A percentile compares a stretch with the other conserved stretches of the same genome.
These are phyloP conservation scores for Niveomyces coronatus DNA, from an alignment of 2,329 filamentous ascomycete genomes.

Conservation along the genomic window DNA sequence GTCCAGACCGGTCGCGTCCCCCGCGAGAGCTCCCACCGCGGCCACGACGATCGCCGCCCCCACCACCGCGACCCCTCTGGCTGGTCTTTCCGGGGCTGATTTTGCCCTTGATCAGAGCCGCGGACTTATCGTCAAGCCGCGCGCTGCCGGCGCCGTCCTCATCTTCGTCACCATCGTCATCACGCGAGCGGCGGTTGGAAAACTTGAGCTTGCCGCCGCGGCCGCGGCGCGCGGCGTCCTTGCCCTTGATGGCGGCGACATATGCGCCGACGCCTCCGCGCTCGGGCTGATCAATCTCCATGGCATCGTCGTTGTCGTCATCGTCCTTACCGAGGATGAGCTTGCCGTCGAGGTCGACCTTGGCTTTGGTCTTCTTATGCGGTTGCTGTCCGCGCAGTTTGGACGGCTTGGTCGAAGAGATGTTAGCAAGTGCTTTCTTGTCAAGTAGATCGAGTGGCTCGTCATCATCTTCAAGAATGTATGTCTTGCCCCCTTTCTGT, in stretches of 20 bases:
- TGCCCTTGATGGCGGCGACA: conserved; percentile 56
- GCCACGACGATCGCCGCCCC: conserved; percentile 23
- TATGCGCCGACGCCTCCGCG: conserved; percentile 53
- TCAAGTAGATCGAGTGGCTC: conserved; percentile 92
- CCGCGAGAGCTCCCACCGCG: conserved; percentile 20
- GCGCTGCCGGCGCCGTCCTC: conserved; percentile 28
- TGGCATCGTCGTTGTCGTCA: conserved; percentile 41
- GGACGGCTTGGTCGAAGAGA: conserved; percentile 78
- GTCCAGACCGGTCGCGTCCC: conserved; percentile 20
- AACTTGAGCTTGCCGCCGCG: conserved; percentile 62
- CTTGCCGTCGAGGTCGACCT: conserved; percentile 68
- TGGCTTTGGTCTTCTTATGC: conserved; percentile 51
- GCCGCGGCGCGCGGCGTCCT: conserved; percentile 54
- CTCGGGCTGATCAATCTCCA: conserved; percentile 54
- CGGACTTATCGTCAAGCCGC: conserved; percentile 41
- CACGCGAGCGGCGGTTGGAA: conserved; percentile 47
- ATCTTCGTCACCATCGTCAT: conserved; percentile 35
- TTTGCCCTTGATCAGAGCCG: conserved; percentile 41
- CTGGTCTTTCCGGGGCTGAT: conserved; percentile 29
- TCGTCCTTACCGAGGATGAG: conserved; percentile 58
- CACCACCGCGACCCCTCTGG: conserved; percentile 16
- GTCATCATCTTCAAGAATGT: conserved; percentile 89
- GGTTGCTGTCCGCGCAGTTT: conserved; percentile 42
- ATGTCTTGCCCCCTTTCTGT: conserved; percentile 58
- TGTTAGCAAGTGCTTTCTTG: conserved; percentile 78